A percentile compares a stretch with the other conserved stretches of the same genome.
These are phyloP conservation scores for Silybum marianum DNA, from an alignment of 129 eudicot genomes.

Conservation along the genomic window DNA sequence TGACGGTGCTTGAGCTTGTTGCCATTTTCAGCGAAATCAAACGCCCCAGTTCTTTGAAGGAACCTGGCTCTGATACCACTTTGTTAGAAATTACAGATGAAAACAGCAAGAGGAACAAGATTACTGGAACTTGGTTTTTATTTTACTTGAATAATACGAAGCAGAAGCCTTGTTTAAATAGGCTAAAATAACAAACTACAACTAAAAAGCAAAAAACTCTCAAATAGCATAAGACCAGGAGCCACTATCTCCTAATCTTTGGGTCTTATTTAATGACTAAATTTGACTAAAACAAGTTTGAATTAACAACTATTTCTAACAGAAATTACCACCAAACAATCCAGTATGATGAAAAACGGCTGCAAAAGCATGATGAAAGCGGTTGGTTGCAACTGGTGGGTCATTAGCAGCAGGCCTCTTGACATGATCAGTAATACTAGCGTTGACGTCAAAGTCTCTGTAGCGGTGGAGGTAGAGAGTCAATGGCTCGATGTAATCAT, in stretches of 20 bases:
- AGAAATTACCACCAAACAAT: slow-evolving; percentile 20
- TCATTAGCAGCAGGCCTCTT: not conserved
- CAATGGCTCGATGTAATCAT: slow-evolving; percentile 37
- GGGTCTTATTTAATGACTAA: too few species aligned
- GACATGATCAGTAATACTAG: not conserved
- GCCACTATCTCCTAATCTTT: too few species aligned
- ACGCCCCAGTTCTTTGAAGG: not conserved
- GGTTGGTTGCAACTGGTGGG: not conserved
- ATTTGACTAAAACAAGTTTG: not conserved
- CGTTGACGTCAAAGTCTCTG: slow-evolving; percentile 30
- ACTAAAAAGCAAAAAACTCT: too few species aligned
- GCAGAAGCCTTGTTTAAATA: too few species aligned
- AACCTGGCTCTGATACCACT: not conserved
- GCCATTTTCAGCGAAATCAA: not conserved
- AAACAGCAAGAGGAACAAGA: too few species aligned
- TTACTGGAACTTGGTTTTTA: too few species aligned
- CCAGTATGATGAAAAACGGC: not conserved
- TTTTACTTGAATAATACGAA: too few species aligned
- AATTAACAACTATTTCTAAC: too few species aligned
- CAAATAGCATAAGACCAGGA: too few species aligned
- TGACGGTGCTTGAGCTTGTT: not conserved
- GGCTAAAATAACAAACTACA: too few species aligned
- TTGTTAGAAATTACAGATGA: too few species aligned
- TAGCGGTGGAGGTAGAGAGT: slow-evolving; percentile 36
- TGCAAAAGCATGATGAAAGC: not conserved